Percentiles rank a stretch among this genome's conserved stretches.
phyloP scores from a whole-genome alignment of 495 filamentous ascomycete genomes.

The Penicillium salamii region DNA sequence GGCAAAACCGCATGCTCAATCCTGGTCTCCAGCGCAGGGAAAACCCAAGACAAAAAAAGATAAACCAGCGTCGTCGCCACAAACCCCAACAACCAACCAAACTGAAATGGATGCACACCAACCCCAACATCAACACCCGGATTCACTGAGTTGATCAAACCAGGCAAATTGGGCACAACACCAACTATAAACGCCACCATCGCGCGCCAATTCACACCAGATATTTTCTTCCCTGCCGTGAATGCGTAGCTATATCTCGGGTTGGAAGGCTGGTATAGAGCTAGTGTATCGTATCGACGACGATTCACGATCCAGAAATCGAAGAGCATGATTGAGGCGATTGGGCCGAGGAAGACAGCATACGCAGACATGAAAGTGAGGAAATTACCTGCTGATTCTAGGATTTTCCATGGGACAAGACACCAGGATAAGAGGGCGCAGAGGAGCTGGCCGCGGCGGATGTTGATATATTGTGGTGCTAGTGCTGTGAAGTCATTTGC shows the following conservation, averaged over 20 bases:
- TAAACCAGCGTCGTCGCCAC: conserved; percentile 46
- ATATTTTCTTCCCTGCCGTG: conserved; percentile 14
- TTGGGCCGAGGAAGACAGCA: conserved; percentile 66
- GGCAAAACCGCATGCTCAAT: conserved; percentile 41
- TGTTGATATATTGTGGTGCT: conserved; percentile 57
- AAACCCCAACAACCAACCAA: conserved; percentile 57
- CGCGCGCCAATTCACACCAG: conserved; percentile 65
- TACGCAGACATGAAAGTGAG: conserved; percentile 63
- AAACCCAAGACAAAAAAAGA: conserved; percentile 34
- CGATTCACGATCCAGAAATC: conserved; percentile 68
- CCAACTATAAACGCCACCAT: conserved; percentile 59
- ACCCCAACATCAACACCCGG: conserved; percentile 39
- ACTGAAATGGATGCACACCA: conserved; percentile 51
- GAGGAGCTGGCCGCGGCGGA: conserved; percentile 60
- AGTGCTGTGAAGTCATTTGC: conserved; percentile 64
- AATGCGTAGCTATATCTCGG: conserved; percentile 53
- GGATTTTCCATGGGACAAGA: conserved; percentile 64
- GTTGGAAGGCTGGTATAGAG: conserved; percentile 39
- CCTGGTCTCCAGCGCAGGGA: conserved; percentile 35
- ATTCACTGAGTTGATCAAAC: conserved; percentile 52
- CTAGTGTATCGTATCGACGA: conserved; percentile 57
- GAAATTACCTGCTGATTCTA: conserved; percentile 54
- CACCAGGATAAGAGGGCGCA: conserved; percentile 58
- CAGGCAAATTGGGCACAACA: conserved; percentile 60
- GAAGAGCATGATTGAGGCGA: conserved; percentile 62